Conservation (phyloP, 768 basidiomycete genomes). For the Tricholoma saponaceum region DNA sequence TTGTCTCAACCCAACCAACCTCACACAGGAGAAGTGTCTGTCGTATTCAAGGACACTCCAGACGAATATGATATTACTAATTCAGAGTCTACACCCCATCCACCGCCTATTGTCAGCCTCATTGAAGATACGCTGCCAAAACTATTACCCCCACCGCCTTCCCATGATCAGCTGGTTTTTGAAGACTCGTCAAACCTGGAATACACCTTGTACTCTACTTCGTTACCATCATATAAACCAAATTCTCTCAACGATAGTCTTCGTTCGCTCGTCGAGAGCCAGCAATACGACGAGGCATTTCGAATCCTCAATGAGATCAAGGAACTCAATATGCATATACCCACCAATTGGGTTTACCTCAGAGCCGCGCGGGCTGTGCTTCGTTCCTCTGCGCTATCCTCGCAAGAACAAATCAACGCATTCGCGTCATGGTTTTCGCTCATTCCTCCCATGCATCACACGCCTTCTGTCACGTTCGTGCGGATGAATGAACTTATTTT, state of each 20-base stretch:
- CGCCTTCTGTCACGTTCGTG: slow-evolving; percentile 9
- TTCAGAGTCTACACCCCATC: slow-evolving; percentile 7
- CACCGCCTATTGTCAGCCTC: slow-evolving; percentile 19
- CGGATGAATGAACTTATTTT: slow-evolving; percentile 22
- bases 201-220: slow-evolving; percentile 13
- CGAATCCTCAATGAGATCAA: slow-evolving; percentile 27
- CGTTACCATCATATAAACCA: neutral
- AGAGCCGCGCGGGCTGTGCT: slow-evolving; percentile 23
- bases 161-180: slow-evolving; percentile 24
- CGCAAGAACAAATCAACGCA: slow-evolving; percentile 10
- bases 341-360: slow-evolving; percentile 23
- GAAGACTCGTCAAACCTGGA: slow-evolving; percentile 26
- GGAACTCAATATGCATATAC: slow-evolving; percentile 25
- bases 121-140: slow-evolving; percentile 26
- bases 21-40: neutral
- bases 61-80: slow-evolving; percentile 25
- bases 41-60: slow-evolving; percentile 27
- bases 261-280: slow-evolving; percentile 15
- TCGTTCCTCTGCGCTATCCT: neutral
- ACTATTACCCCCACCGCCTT: slow-evolving; percentile 22
- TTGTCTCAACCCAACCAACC: neutral
- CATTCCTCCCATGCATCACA: slow-evolving; percentile 21
- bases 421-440: slow-evolving; percentile 31
- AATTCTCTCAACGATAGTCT: slow-evolving; percentile 15
- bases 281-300: slow-evolving; percentile 25